Percentiles rank a stretch among this genome's conserved stretches.
phyloP scores from a whole-genome alignment of 2,329 filamentous ascomycete genomes.

The Cytospora piceicola region DNA sequence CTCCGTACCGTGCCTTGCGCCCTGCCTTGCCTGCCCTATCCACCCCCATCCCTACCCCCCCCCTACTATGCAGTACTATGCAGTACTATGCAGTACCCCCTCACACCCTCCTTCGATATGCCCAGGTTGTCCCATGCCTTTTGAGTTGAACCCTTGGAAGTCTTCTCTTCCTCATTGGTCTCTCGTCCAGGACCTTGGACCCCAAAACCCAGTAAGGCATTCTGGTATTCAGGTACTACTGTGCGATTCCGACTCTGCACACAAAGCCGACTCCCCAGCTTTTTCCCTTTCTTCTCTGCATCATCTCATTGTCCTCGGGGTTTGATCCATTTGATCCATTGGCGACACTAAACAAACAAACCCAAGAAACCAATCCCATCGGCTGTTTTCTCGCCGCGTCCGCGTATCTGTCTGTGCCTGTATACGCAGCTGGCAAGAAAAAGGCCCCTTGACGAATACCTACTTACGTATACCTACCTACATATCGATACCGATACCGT shows the following conservation, averaged over 20 bases:
- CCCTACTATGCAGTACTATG: no score
- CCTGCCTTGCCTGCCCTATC: constrained; percentile 4
- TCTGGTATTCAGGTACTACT: constrained; percentile 2
- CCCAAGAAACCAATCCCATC: neutral
- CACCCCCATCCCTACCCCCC: neutral
- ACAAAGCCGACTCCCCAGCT: constrained; percentile 5
- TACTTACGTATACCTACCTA: no score
- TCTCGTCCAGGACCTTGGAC: neutral
- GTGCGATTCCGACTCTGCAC: constrained; percentile 4
- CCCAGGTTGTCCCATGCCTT: neutral
- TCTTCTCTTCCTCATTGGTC: constrained; percentile 14
- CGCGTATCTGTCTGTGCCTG: neutral
- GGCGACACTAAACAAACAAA: neutral
- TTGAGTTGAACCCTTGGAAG: constrained; percentile 13
- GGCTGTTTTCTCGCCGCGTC: neutral
- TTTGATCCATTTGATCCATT: neutral
- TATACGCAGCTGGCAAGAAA: neutral
- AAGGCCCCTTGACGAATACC: neutral
- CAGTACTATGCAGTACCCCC: no score
- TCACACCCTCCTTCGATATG: no score
- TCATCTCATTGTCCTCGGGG: constrained; percentile 1
- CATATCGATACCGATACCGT: neutral
- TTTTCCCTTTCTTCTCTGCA: neutral
- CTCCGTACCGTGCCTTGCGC: constrained; percentile 8
- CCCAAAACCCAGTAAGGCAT: constrained; percentile 1